Evolutionary conservation across 768 basidiomycete species (phyloP).

Genomic region (Phylloporus rhodoxanthus): DNA sequence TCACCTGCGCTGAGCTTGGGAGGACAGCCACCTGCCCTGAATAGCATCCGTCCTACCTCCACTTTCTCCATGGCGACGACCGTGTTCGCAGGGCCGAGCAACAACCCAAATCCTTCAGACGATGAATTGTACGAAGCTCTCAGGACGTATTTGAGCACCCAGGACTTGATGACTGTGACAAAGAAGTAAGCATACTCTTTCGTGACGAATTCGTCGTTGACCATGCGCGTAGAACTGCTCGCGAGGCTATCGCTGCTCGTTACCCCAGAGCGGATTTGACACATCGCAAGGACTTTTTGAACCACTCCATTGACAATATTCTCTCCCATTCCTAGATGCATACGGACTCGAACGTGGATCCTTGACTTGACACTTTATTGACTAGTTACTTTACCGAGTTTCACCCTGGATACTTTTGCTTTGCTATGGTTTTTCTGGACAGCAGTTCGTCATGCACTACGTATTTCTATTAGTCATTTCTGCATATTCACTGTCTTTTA

Average conservation of each 20-base stretch:
- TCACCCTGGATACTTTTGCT: conserved; percentile 4
- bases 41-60: conserved; percentile 42
- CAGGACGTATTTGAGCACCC: conserved; percentile 52
- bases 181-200: conserved; percentile 45
- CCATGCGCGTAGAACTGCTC: conserved; percentile 41
- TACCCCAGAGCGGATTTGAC: conserved; percentile 66
- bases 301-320: conserved; percentile 61
- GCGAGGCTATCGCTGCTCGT: conserved; percentile 54
- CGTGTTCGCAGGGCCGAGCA: conserved; percentile 44
- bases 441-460: conserved; percentile 1
- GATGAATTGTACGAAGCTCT: conserved; percentile 55
- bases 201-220: conserved; percentile 1
- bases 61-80: conserved; percentile 60
- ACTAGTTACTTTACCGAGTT: background rate
- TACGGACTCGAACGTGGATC: conserved; percentile 5
- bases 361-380: background rate
- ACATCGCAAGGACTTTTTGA: conserved; percentile 55
- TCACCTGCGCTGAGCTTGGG: conserved; percentile 28
- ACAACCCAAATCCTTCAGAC: conserved; percentile 51
- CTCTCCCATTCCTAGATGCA: conserved; percentile 45
- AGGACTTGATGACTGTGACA: conserved; percentile 68
- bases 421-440: conserved; percentile 6
- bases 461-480: conserved; percentile 3
- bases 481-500: conserved; percentile 4
- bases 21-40: conserved; percentile 27